A percentile compares a stretch with the other conserved stretches of the same genome.
phyloP scores from a whole-genome alignment of 2,329 filamentous ascomycete genomes.

The Phialophora tarda region DNA sequence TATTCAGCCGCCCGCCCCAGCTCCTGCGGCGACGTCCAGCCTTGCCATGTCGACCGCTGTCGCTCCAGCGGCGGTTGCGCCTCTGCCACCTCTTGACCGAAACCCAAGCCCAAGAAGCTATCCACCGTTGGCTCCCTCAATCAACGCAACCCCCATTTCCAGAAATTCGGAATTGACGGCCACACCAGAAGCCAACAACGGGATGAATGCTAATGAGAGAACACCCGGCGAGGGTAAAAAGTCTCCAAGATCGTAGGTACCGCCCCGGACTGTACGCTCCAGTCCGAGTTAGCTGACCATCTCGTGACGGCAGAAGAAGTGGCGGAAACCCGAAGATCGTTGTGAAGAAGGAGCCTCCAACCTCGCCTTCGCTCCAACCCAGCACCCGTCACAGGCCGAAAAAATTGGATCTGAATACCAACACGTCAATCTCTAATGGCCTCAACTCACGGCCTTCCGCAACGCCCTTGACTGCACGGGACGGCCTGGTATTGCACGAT shows the following conservation, averaged over 20 bases:
- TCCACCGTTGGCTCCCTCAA: slow-evolving; percentile 49
- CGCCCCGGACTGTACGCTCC: neutral
- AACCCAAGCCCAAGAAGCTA: slow-evolving; percentile 54
- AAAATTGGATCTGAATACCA: slow-evolving; percentile 74
- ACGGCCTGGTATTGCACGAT: slow-evolving; percentile 81
- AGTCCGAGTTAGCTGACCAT: slow-evolving; percentile 26
- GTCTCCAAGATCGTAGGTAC: slow-evolving; percentile 59
- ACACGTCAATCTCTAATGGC: slow-evolving; percentile 49
- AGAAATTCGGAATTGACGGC: slow-evolving; percentile 29
- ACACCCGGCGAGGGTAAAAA: slow-evolving; percentile 57
- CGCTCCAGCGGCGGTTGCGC: slow-evolving; percentile 51
- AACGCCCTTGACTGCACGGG: slow-evolving; percentile 73
- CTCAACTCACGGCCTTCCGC: slow-evolving; percentile 64
- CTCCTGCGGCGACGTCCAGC: slow-evolving; percentile 4
- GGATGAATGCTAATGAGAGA: slow-evolving; percentile 31
- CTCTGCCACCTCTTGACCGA: slow-evolving; percentile 52
- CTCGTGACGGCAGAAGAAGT: slow-evolving; percentile 48
- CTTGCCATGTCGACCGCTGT: slow-evolving; percentile 56
- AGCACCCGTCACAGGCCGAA: slow-evolving; percentile 75
- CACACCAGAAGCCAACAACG: slow-evolving; percentile 18
- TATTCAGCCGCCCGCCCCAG: slow-evolving; percentile 3
- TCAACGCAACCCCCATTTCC: slow-evolving; percentile 40
- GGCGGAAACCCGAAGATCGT: slow-evolving; percentile 75
- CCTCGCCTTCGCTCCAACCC: slow-evolving; percentile 76
- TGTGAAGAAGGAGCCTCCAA: slow-evolving; percentile 90